Evolutionary conservation across 257 asterid species (phyloP), one percentile per base, ranked within the genome.

Genomic region (Solanum clarkiae): DNA sequence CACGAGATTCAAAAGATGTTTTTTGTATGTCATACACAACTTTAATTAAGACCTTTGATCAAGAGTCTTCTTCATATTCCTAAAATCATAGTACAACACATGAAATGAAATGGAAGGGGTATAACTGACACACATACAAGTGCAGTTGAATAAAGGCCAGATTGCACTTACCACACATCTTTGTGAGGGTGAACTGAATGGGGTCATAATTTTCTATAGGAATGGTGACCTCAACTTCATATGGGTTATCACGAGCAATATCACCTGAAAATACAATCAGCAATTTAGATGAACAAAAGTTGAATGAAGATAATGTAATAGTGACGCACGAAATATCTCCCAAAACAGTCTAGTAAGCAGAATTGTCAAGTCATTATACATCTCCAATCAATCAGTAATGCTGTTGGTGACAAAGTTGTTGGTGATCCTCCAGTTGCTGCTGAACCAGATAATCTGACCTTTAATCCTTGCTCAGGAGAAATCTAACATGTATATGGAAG

Each of bases 351-450:
- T 22, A 32, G 20, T 13, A 22, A 81, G 55, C 16, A 20, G 45
- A 51, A 77, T n/a, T 51, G 82, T 77, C 18, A 54, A 60, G 85
- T 42, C 54, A 80, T 80, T 42, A 20, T 92, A 96, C 99, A 96
- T 91, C 89, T 94, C 99, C 99, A 96, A 20, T 93, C 93, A 72
- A 96, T 84, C 83, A 85, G 66, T 80, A 95, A 85, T 83, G 81
- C 87, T 82, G 97, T 88, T 82, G 99, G 99, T 83, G 99, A 93
- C 87, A 96, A 90, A 71, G 98, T 94, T 83, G 98, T 94, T 14
- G 99, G 99, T 62, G 95, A 91, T 84, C 59, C 87, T 85, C 97
- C 98, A 84, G 91, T 90, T 90, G 93, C 92, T 87, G 94, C 98
- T 32, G 98, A 93, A 84, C 98, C 98, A 45, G 97, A 95, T 85